A percentile compares a stretch with the other conserved stretches of the same genome.
phyloP scores from a whole-genome alignment of 2,329 filamentous ascomycete genomes.

The Fonsecaea pedrosoi region DNA sequence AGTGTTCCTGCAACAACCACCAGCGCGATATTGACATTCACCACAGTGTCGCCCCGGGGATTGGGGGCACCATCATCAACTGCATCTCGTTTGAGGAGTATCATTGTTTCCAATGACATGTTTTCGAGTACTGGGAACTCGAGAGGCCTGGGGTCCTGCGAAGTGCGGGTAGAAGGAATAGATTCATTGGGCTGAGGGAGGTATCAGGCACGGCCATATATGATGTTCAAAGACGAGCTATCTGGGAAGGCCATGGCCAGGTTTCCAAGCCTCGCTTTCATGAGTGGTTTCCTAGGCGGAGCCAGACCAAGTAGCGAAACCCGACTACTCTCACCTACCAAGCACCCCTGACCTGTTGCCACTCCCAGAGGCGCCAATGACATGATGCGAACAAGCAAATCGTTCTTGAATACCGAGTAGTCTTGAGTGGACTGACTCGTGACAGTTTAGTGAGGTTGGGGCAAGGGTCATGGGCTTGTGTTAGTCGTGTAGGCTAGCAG shows the following conservation, averaged over 20 bases:
- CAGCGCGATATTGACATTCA: slow-evolving; percentile 16
- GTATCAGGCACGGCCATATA: slow-evolving; percentile 3
- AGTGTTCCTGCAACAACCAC: slow-evolving; percentile 7
- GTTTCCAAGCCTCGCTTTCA: slow-evolving; percentile 14
- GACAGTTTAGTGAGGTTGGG: not conserved
- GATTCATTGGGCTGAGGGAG: not conserved
- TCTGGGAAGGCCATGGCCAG: slow-evolving; percentile 5
- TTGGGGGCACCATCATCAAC: slow-evolving; percentile 11
- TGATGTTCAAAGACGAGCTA: slow-evolving; percentile 16
- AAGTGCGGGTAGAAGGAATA: not conserved
- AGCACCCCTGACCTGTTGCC: slow-evolving; percentile 12
- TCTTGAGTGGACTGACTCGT: slow-evolving; percentile 11
- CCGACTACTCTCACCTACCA: not conserved
- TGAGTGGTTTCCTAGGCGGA: not conserved
- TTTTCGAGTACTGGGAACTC: slow-evolving; percentile 13
- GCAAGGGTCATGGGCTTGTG: not conserved
- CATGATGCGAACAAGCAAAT: not conserved
- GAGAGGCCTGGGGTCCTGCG: not conserved
- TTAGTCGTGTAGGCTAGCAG: not conserved
- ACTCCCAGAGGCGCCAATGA: not conserved
- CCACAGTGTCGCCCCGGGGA: slow-evolving; percentile 18
- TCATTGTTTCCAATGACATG: not conserved
- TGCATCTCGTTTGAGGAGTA: slow-evolving; percentile 13
- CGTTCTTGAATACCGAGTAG: not conserved
- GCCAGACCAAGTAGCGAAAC: slow-evolving; percentile 14